phyloP scores from a whole-genome alignment of 345 rosid genomes.

The Streptanthus diversifolius region DNA sequence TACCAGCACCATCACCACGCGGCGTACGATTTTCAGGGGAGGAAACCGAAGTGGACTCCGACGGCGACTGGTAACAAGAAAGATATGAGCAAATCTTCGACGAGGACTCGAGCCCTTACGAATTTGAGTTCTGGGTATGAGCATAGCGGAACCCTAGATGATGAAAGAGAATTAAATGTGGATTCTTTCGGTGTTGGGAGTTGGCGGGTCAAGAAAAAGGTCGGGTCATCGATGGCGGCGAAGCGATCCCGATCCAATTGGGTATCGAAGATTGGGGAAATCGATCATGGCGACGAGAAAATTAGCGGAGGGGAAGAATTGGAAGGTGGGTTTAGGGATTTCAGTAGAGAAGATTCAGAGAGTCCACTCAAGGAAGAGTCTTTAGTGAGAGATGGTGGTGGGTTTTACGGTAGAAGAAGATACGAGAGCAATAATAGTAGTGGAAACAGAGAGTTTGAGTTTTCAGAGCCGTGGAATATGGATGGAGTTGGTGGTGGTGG shows the following conservation, averaged over 20 bases:
- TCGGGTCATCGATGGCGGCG: conserved; percentile 26
- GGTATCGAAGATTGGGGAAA: conserved; percentile 32
- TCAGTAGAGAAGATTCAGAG: conserved; percentile 58
- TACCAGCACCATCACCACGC: conserved; percentile 7
- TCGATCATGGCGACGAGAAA: conserved; percentile 47
- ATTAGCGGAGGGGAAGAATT: conserved; percentile 47
- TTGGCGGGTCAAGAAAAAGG: conserved; percentile 57
- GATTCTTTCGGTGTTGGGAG: conserved; percentile 67
- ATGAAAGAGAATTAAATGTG: conserved; percentile 34
- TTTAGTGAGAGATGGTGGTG: conserved; percentile 28
- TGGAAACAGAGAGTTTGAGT: conserved; percentile 22
- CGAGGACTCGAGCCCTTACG: conserved; percentile 62
- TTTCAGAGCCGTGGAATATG: conserved; percentile 17
- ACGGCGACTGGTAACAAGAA: conserved; percentile 28
- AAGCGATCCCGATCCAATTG: conserved; percentile 61
- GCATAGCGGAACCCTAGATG: conserved; percentile 49
- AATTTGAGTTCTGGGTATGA: conserved; percentile 47
- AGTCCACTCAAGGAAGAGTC: conserved; percentile 66
- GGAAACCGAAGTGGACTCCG: conserved; percentile 37
- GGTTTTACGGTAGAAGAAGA: conserved; percentile 22
- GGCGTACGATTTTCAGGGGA: conserved; percentile 45
- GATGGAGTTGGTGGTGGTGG: conserved; percentile 35
- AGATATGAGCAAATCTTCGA: conserved; percentile 40
- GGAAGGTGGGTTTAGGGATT: conserved; percentile 53
- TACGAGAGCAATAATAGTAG: conserved; percentile 22